Conservation (phyloP, 1,139 yeast genomes). For the Yamadazyma triangularis region DNA sequence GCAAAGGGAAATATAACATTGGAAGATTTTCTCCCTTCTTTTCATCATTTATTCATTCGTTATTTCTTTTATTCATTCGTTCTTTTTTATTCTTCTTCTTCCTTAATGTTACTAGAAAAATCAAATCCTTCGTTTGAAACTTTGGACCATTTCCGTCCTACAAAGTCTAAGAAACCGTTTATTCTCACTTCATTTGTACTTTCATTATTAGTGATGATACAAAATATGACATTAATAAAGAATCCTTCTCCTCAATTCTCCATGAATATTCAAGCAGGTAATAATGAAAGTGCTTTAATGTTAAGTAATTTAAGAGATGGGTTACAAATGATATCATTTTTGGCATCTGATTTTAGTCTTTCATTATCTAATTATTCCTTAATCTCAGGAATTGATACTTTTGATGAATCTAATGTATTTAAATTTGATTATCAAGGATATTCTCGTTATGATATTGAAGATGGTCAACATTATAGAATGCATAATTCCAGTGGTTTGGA, state of each 20-base stretch:
- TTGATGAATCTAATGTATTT: conserved; percentile 37
- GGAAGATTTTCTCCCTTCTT: no score
- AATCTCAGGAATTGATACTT: conserved; percentile 37
- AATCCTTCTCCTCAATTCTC: conserved; percentile 10
- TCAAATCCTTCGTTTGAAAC: no score
- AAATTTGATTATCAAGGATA: conserved; percentile 47
- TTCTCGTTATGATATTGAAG: conserved; percentile 29
- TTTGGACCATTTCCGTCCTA: no score
- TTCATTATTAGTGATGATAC: conserved; percentile 9
- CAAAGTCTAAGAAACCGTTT: no score
- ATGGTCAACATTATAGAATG: conserved; percentile 22
- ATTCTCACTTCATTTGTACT: conserved; percentile 6
- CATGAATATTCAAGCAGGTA: conserved; percentile 8
- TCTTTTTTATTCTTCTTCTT: no score
- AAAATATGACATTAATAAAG: conserved; percentile 7
- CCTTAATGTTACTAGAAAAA: no score
- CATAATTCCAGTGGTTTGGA: conserved; percentile 39
- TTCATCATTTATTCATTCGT: no score
- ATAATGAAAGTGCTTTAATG: conserved; percentile 8
- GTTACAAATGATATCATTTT: conserved; percentile 47
- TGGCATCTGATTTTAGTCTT: conserved; percentile 50
- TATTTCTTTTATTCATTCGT: no score
- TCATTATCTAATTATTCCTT: conserved; percentile 27
- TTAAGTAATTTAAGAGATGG: conserved; percentile 37
- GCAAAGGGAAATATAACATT: no score